Evolutionary conservation across 2,329 filamentous ascomycete species (phyloP).

Genomic region (Mariannaea elegans): DNA sequence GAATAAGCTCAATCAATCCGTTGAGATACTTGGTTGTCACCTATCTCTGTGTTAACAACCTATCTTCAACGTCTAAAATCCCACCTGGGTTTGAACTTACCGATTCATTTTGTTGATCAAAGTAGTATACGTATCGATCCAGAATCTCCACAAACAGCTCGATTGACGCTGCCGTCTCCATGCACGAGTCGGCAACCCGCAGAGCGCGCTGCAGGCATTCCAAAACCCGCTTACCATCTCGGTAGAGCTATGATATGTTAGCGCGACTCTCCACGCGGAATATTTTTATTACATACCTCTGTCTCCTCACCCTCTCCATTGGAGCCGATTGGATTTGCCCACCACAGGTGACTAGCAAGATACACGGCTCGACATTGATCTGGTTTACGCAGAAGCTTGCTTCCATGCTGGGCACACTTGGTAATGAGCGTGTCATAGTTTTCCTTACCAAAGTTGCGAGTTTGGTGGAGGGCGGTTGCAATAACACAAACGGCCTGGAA

Average conservation of each 20-base stretch:
- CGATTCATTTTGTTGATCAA: conserved; percentile 98
- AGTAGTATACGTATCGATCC: conserved; percentile 99
- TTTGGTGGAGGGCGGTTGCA: conserved; percentile 86
- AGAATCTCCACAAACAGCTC: conserved; percentile 98
- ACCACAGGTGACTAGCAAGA: conserved; percentile 96
- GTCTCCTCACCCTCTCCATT: conserved; percentile 84
- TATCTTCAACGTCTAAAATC: neutral
- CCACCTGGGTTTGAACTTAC: conserved; percentile 53
- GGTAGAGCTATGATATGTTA: conserved; percentile 76
- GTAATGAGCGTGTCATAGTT: conserved; percentile 99
- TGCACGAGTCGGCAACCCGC: conserved; percentile 96
- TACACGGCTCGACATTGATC: conserved; percentile 98
- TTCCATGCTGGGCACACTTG: conserved; percentile 95
- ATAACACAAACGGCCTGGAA: conserved; percentile 98
- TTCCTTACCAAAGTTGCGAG: conserved; percentile 90
- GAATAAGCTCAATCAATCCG: conserved; percentile 96
- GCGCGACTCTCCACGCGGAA: conserved; percentile 10
- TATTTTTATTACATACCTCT: conserved; percentile 64
- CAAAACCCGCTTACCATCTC: conserved; percentile 94
- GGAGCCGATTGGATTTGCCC: conserved; percentile 85
- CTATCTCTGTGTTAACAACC: conserved; percentile 45
- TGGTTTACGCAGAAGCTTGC: conserved; percentile 95
- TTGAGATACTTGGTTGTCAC: conserved; percentile 98
- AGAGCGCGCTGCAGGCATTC: conserved; percentile 96
- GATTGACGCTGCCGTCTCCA: conserved; percentile 97